Percentiles rank a stretch among this genome's conserved stretches.
Conservation (phyloP, 306 rosid genomes). For the Quercus aquifolioides region DNA sequence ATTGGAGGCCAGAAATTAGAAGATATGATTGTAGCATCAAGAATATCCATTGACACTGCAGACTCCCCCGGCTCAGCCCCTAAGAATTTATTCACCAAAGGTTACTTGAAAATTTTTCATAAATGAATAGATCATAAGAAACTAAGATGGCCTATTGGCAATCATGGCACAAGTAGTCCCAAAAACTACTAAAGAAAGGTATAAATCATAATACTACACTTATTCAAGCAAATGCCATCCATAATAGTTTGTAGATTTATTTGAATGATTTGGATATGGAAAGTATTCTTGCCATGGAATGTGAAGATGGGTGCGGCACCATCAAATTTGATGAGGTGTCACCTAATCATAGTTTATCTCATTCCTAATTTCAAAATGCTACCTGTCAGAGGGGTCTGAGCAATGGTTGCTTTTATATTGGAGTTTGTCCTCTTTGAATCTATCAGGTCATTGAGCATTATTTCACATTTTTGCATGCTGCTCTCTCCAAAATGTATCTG, state of each 20-base stretch:
- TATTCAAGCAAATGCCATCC: neutral
- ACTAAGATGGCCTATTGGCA: neutral
- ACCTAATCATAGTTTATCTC: neutral
- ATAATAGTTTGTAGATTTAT: neutral
- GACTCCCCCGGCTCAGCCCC: conserved; percentile 42
- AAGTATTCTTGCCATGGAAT: neutral
- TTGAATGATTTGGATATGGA: neutral
- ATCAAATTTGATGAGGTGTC: neutral
- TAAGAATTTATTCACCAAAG: conserved; percentile 25
- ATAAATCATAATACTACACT: neutral
- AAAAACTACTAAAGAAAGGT: neutral
- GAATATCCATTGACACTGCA: conserved; percentile 61
- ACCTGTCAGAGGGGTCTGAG: conserved; percentile 54
- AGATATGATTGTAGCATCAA: conserved; percentile 76
- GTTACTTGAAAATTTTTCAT: conserved; percentile 5
- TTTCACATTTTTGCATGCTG: conserved; percentile 97
- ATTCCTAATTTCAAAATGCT: conserved; percentile 11
- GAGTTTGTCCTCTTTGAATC: conserved; percentile 77
- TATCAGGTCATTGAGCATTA: conserved; percentile 92
- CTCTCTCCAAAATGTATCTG: conserved; percentile 97
- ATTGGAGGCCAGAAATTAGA: conserved; percentile 99
- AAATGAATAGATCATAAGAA: neutral
- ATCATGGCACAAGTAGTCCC: conserved; percentile 3
- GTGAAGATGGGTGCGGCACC: neutral
- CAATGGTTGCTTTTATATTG: conserved; percentile 85